phyloP scores from a whole-genome alignment of 1,284 basidiomycete genomes.

The Rugosomyces carneus region DNA sequence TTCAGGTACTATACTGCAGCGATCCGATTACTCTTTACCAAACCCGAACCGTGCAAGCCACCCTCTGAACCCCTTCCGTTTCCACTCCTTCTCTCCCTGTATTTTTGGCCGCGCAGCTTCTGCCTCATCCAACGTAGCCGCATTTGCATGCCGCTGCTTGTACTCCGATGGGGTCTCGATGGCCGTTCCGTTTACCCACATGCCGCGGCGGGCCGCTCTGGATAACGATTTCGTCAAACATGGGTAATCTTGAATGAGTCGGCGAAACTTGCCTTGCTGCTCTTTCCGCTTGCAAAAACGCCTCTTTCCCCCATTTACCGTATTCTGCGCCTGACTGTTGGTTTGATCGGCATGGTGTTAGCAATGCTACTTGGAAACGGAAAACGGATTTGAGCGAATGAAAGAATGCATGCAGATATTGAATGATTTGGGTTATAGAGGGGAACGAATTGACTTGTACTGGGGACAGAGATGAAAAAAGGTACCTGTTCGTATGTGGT shows the following conservation, averaged over 20 bases:
- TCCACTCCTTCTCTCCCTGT: not conserved
- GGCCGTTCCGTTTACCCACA: constrained; percentile 59
- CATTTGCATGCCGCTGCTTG: constrained; percentile 56
- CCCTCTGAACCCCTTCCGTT: not conserved
- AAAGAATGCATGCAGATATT: too few relatives aligned
- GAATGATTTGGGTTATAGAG: too few relatives aligned
- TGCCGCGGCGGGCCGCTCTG: constrained; percentile 57
- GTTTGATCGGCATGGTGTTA: not conserved
- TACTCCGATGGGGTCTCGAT: constrained; percentile 75
- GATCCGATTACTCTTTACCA: too few relatives aligned
- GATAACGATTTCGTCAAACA: not conserved
- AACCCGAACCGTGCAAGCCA: too few relatives aligned
- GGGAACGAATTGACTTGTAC: too few relatives aligned
- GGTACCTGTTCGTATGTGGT: constrained; percentile 65
- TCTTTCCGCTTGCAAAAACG: constrained; percentile 31
- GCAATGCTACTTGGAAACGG: not conserved
- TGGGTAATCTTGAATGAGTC: not conserved
- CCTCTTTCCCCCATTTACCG: constrained; percentile 54
- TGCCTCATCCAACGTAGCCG: constrained; percentile 15
- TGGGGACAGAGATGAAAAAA: not conserved
- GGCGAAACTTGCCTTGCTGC: constrained; percentile 57
- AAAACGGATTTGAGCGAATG: too few relatives aligned
- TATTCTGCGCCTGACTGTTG: constrained; percentile 67
- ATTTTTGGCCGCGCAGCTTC: constrained; percentile 14
- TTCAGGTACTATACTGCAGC: too few relatives aligned